Base-by-base conservation (phyloP, 306 rosid genomes). In the Argentina anserina region DNA sequence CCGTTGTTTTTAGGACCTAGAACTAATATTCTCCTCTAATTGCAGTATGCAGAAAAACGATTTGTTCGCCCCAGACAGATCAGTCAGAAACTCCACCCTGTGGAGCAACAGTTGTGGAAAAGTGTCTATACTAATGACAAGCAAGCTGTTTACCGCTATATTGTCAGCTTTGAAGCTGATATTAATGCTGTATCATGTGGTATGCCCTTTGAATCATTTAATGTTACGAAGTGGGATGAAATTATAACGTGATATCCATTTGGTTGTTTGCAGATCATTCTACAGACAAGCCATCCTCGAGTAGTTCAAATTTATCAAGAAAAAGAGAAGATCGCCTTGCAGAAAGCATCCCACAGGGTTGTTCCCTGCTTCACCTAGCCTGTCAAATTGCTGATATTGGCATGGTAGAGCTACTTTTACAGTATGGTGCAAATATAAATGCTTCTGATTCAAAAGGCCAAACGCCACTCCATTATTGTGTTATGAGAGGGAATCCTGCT, bases 401-500 rank as follows among this genome's bases (percentile, higher is more conserved):
- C 82, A 88, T 88, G 97, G 87, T 91, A 81, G 97, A 91, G 73
- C 79, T 91, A 67, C 90, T 91, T 68, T 76, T 91, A 66, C 97
- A 91, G 77, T 75, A 87, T 58, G 94, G 97, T 36, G 97, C 92
- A 74, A 72, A 88, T 31, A 56, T 87, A 73, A 91, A 88, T 29
- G 86, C 84, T 65, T 69, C 83, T 23, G 97, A 91, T 82, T 81
- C 67, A 33, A 82, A 73, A 53, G 89, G 90, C 65, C 83, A 53
- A 71, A 87, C 92, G 31, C 90, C 97, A 18, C 87, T 90, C n/a
- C 94, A 88, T 82, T 79, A 79, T 74, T 87, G 88, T 70, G 79
- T 81, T 61, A 70, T 76, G 60, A 72, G 73, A 58, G 81, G 89
- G 66, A 85, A 86, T 26, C 72, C 74, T 5, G 83, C 80, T 56